Percentiles rank a stretch among this genome's conserved stretches.
Evolutionary conservation across 495 filamentous ascomycete species (phyloP).

Genomic region (Hyaloscypha finlandica): DNA sequence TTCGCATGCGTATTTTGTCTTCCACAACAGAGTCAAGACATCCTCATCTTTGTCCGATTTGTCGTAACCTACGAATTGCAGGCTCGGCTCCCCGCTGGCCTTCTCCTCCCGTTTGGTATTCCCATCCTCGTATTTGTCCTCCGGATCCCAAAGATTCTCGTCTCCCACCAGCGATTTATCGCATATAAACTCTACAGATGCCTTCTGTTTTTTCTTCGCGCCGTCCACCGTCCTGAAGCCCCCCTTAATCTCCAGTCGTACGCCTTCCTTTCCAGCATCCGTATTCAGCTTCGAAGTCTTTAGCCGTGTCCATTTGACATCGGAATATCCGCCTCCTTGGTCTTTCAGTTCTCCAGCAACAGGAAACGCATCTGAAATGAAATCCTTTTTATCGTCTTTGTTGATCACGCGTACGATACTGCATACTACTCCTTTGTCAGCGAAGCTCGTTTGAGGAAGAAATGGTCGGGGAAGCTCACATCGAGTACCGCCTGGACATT

Average conservation of each 20-base stretch:
- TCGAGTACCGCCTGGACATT: constrained; percentile 64
- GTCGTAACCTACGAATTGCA: constrained; percentile 73
- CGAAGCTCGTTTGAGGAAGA: neutral
- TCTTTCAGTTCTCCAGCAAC: constrained; percentile 70
- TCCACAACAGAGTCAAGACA: constrained; percentile 75
- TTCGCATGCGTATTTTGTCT: constrained; percentile 83
- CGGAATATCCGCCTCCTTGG: constrained; percentile 54
- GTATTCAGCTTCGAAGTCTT: constrained; percentile 55
- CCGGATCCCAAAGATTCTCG: constrained; percentile 60
- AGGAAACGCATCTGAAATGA: constrained; percentile 56
- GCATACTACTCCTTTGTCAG: constrained; percentile 60
- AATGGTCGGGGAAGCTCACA: constrained; percentile 43
- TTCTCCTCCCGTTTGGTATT: constrained; percentile 37
- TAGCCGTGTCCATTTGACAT: constrained; percentile 63
- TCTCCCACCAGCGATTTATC: constrained; percentile 66
- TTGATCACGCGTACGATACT: constrained; percentile 62
- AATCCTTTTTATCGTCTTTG: constrained; percentile 43
- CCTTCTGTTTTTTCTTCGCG: constrained; percentile 53
- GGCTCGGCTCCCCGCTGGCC: constrained; percentile 53
- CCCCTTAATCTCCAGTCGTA: constrained; percentile 70
- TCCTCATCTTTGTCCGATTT: constrained; percentile 46
- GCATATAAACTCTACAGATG: constrained; percentile 84
- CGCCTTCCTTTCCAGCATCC: constrained; percentile 65
- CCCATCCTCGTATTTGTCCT: constrained; percentile 45
- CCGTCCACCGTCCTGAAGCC: constrained; percentile 55